Evolutionary conservation across 2,329 filamentous ascomycete species (phyloP).

Genomic region (Pestalotiopsis sp.): DNA sequence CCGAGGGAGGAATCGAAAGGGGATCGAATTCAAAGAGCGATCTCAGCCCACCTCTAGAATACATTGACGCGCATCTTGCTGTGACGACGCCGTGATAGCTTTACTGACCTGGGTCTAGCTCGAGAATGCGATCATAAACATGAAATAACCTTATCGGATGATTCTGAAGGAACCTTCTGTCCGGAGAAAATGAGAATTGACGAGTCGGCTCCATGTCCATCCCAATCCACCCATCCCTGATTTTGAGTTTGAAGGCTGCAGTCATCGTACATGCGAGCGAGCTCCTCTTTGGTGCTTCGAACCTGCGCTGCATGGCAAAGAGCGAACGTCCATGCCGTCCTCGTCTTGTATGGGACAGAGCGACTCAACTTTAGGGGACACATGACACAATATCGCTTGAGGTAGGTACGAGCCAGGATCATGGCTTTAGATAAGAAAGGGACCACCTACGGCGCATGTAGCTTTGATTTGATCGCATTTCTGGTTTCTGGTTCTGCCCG

Average conservation of each 20-base stretch:
- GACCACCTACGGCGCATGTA: neutral
- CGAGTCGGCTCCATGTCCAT: too few species aligned
- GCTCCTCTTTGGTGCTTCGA: neutral
- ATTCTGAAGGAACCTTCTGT: too few species aligned
- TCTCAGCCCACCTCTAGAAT: too few species aligned
- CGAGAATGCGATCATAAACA: too few species aligned
- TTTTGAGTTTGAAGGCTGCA: neutral
- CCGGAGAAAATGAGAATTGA: too few species aligned
- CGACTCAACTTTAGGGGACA: neutral
- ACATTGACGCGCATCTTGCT: too few species aligned
- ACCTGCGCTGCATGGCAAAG: neutral
- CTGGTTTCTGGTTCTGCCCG: neutral
- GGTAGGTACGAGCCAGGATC: neutral
- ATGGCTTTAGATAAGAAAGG: neutral
- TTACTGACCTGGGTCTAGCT: too few species aligned
- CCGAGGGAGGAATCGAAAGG: too few species aligned
- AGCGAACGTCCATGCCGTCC: neutral
- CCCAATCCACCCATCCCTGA: neutral
- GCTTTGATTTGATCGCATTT: neutral
- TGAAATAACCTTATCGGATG: too few species aligned
- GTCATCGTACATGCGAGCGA: neutral
- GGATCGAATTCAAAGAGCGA: too few species aligned
- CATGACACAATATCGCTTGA: neutral
- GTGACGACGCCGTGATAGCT: too few species aligned
- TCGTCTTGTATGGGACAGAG: neutral